These are phyloP conservation scores for Ploettnerulaceae sp. DNA, from an alignment of 2,329 filamentous ascomycete genomes.

Conservation along the genomic window DNA sequence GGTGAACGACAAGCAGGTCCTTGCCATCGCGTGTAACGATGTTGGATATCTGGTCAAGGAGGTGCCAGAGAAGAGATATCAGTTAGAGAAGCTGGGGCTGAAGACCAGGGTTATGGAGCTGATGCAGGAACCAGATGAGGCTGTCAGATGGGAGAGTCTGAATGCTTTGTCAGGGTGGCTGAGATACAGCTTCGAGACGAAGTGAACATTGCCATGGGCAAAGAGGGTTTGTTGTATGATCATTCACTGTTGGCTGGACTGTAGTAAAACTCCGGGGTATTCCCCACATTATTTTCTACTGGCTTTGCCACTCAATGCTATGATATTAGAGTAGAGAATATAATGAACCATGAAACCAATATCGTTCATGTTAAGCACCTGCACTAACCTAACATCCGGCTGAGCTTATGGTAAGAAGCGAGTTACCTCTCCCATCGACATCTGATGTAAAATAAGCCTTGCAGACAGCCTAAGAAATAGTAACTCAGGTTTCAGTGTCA, in stretches of 20 bases:
- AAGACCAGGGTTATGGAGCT: slow-evolving; percentile 68
- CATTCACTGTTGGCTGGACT: slow-evolving; percentile 11
- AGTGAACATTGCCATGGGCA: slow-evolving; percentile 20
- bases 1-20: slow-evolving; percentile 66
- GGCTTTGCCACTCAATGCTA: slow-evolving; percentile 14
- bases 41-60: slow-evolving; percentile 66
- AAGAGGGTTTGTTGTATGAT: slow-evolving; percentile 23
- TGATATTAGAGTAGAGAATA: slow-evolving; percentile 26
- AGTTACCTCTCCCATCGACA: too few species aligned
- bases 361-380: too few species aligned
- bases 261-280: slow-evolving; percentile 11
- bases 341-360: background rate
- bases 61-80: slow-evolving; percentile 60
- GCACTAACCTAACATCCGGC: too few species aligned
- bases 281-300: slow-evolving; percentile 9
- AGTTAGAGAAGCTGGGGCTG: slow-evolving; percentile 62
- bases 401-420: too few species aligned
- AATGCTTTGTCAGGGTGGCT: slow-evolving; percentile 71
- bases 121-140: slow-evolving; percentile 67
- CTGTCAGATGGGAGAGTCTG: slow-evolving; percentile 68
- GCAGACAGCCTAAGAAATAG: too few species aligned
- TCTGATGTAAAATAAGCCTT: too few species aligned
- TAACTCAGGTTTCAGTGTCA: too few species aligned
- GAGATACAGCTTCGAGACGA: slow-evolving; percentile 59
- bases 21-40: slow-evolving; percentile 71